A percentile compares a stretch with the other conserved stretches of the same genome.
Evolutionary conservation across 2,329 filamentous ascomycete genomes (phyloP).

Genomic region (Fusarium buharicum): DNA sequence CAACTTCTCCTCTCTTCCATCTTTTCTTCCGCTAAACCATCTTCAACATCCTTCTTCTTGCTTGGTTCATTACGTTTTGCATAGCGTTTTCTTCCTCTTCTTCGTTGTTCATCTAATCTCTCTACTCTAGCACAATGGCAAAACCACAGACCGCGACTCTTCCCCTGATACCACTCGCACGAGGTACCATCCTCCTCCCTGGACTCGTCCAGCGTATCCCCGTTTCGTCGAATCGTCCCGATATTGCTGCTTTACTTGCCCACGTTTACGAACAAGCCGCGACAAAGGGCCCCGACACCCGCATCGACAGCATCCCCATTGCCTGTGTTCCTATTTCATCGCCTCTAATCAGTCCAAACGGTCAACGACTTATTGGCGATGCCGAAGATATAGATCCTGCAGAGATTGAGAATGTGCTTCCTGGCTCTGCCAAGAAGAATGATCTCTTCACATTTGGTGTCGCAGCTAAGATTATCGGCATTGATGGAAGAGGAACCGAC

Average conservation of each 20-base stretch:
- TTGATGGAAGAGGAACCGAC: constrained; percentile 77
- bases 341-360: constrained; percentile 76
- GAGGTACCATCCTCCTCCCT: constrained; percentile 84
- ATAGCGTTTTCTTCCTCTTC: constrained; percentile 16
- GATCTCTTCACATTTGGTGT: constrained; percentile 88
- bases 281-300: constrained; percentile 71
- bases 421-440: constrained; percentile 68
- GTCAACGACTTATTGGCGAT: constrained; percentile 78
- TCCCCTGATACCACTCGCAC: constrained; percentile 84
- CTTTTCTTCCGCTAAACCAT: constrained; percentile 7
- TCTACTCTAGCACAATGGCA: constrained; percentile 45
- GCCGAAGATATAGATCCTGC: constrained; percentile 62
- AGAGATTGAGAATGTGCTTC: constrained; percentile 62
- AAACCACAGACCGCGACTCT: constrained; percentile 61
- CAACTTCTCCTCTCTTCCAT: constrained; percentile 15
- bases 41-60: neutral
- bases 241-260: constrained; percentile 88
- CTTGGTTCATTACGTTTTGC: constrained; percentile 11
- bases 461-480: constrained; percentile 79
- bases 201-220: constrained; percentile 86
- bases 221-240: constrained; percentile 80
- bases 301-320: constrained; percentile 76
- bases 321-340: constrained; percentile 89
- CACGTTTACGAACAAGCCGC: constrained; percentile 82
- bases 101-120: neutral